Evolutionary conservation across 306 rosid species (phyloP), one percentile per base, ranked within the genome.

Genomic region (Cicer yamashitae): DNA sequence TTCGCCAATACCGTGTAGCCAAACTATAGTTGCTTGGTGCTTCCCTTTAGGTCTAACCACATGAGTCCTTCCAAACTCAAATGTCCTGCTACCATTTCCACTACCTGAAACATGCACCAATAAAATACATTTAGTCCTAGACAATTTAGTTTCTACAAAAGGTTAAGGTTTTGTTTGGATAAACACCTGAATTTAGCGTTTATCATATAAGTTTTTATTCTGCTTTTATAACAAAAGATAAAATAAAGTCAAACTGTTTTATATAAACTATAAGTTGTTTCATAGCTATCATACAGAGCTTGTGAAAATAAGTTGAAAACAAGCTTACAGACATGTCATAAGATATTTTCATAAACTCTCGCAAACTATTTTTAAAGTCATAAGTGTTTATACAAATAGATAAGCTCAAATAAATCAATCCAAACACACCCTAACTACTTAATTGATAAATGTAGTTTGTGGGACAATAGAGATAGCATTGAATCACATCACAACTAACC

Each of bases 1-100:
- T 74, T 93, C 98, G 62, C 98, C 96, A 75, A 89, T 85, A 82
- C 97, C 98, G 72, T 93, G 98, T 8, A 93, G 80, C 98, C 98
- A 93, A 84, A 93, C 96, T 79, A 93, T 89, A 64, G 98, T 93
- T 13, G 93, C 96, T 63, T 91, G 98, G 77, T 93, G 98, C 76
- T 54, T 85, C 78, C 91, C 98, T 89, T 79, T 93, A 18, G 98
- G 96, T 75, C 93, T 93, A 60, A 93, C 93, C 81, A 93, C 98
- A 84, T 93, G 88, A 7, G 98, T 93, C 90, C 96, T 87, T 73
- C 98, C 98, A 77, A 93, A 93, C 83, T 93, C 96, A 58, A 89
- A 81, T 66, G 87, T 65, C 86, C 91, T 86, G 70, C 88, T 71
- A 67, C 83, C 79, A 78, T 85, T 85, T 84, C 96, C 84, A 85